Evolutionary conservation across 345 rosid genomes (phyloP), one percentile per base, ranked within the genome.

Genomic region (Syzygium aqueum): DNA sequence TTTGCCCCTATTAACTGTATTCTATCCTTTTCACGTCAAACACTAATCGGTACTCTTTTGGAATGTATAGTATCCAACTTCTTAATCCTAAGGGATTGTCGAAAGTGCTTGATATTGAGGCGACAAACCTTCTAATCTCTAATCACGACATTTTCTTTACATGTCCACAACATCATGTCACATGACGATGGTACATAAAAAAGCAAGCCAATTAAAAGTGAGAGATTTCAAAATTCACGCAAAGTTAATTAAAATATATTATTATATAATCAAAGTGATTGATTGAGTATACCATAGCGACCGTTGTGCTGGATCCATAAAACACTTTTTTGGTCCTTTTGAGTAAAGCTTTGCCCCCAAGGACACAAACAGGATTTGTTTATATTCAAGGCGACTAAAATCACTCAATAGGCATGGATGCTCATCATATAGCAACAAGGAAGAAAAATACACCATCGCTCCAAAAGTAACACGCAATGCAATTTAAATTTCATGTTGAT

Each of bases 391-490:
- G 5, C 8, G 78, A 30, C 3, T 17, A 17, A 40, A 40, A 8
- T 67, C 23, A 7, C 17, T 30, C 6, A 2, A 67, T 17, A 67
- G 6, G 46, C 1, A 17, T 67, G 78, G 46, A 67, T 33, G 43
- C 6, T 67, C 12, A 10, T 30, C 8, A 8, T 2, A 30, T 67
- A 1, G 43, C 43, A 7, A 30, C 30, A 2, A 15, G 11, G 10
- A 28, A 12, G 22, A 28, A 59, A 8, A 0, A 27, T 23, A 65
- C 11, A 7, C 43, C 22, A 16, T 8, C 0, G 1, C 22, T 15
- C 7, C 11, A 63, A 0, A 28, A 7, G 37, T 0, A 56, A 56
- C 11, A 10, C 2, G 9, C 2, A 0, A 15, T 15, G 40, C 1
- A 16, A 65, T 65, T 15, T 28, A 15, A 6, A 30, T 15, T 7